Percentiles rank a stretch among this genome's conserved stretches.
phyloP scores from a whole-genome alignment of 2,329 filamentous ascomycete species.

The Trichoderma hamatum region DNA sequence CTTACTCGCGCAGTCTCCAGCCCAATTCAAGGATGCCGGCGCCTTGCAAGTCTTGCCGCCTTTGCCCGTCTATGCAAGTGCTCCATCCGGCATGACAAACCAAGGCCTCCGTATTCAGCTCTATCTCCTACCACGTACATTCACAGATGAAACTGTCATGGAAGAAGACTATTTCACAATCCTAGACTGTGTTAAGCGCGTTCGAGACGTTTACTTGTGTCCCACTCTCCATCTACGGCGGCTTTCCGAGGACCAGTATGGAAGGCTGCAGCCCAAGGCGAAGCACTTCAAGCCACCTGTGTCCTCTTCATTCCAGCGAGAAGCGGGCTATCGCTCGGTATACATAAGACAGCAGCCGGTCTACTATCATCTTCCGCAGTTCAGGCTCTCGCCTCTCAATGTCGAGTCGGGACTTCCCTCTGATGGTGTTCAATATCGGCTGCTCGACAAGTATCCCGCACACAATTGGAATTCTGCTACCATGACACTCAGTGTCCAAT shows the following conservation, averaged over 20 bases:
- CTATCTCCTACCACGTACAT: conserved; percentile 1
- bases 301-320: neutral
- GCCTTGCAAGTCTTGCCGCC: conserved; percentile 20
- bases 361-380: conserved; percentile 22
- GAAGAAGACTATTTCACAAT: conserved; percentile 20
- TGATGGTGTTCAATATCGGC: conserved; percentile 22
- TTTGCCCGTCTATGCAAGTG: conserved; percentile 23
- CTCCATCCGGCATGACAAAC: conserved; percentile 26
- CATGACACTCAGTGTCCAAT: conserved; percentile 22
- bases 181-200: conserved; percentile 20
- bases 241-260: conserved; percentile 28
- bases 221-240: conserved; percentile 21
- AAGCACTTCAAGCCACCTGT: conserved; percentile 18
- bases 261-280: conserved; percentile 19
- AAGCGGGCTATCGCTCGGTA: conserved; percentile 15
- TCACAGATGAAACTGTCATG: neutral
- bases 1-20: conserved; percentile 25
- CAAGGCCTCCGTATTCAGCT: conserved; percentile 26
- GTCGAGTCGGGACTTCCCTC: conserved; percentile 9
- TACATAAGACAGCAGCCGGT: conserved; percentile 20
- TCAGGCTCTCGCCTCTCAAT: conserved; percentile 20
- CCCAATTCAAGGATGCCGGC: conserved; percentile 24
- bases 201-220: conserved; percentile 14
- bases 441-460: conserved; percentile 17
- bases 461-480: conserved; percentile 26